These are phyloP conservation scores for Aphanomyces stellatus DNA, from an alignment of 352 stramenopile genomes.

Conservation along the genomic window DNA sequence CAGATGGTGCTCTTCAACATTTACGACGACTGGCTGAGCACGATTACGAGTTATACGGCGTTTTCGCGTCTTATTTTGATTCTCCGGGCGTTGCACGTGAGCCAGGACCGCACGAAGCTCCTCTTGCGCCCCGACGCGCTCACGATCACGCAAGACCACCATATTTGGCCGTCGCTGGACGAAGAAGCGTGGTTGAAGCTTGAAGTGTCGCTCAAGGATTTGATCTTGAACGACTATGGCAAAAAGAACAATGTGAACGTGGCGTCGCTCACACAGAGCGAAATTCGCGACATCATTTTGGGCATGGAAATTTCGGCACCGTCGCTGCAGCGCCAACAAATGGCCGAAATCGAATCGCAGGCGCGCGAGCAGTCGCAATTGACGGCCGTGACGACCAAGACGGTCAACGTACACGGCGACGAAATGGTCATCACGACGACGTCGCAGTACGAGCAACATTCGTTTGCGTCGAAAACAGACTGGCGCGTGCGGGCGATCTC, in stretches of 20 bases:
- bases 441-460: constrained; percentile 99
- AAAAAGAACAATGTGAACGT: constrained; percentile 99
- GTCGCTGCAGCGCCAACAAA: constrained; percentile 98
- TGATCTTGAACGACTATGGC: constrained; percentile 99
- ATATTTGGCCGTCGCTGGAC: constrained; percentile 98
- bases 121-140: constrained; percentile 97
- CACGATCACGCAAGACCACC: constrained; percentile 98
- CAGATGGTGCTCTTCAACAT: constrained; percentile 99
- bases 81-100: constrained; percentile 96
- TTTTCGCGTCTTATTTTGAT: constrained; percentile 99
- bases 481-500: constrained; percentile 98
- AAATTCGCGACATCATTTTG: constrained; percentile 99
- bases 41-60: constrained; percentile 99
- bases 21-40: constrained; percentile 99
- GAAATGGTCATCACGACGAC: constrained; percentile 99
- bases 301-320: constrained; percentile 99
- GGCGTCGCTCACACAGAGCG: constrained; percentile 97
- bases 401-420: constrained; percentile 98
- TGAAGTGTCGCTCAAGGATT: constrained; percentile 98
- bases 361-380: constrained; percentile 97
- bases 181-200: constrained; percentile 99
- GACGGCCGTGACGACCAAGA: constrained; percentile 98
- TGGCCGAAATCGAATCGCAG: constrained; percentile 99
- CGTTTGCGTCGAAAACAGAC: constrained; percentile 99
- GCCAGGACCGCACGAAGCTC: constrained; percentile 92